Evolutionary conservation across 2,329 filamentous ascomycete species (phyloP).

Genomic region (Calonectria crousiana): DNA sequence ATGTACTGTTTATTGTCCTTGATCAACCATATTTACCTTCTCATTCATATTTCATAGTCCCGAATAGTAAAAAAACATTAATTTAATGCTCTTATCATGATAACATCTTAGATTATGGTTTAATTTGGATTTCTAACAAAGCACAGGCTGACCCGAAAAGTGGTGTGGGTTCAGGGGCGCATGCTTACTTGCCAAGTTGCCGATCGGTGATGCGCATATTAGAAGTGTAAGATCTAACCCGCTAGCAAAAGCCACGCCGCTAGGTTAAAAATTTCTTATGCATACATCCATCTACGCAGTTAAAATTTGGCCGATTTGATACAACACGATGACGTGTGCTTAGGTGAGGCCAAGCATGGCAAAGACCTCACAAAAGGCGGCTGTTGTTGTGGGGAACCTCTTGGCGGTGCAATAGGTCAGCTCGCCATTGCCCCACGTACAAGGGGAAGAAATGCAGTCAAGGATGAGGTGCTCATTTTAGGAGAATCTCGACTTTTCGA

Average conservation of each 20-base stretch:
- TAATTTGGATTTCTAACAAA: neutral
- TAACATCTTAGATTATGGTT: neutral
- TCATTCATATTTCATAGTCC: neutral
- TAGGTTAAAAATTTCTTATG: neutral
- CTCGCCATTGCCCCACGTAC: neutral
- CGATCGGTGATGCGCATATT: neutral
- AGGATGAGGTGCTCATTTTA: neutral
- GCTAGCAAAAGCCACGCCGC: neutral
- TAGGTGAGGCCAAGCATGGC: neutral
- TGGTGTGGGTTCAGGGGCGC: neutral
- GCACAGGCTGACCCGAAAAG: neutral
- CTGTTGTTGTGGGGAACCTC: neutral
- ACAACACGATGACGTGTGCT: neutral
- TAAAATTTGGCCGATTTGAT: neutral
- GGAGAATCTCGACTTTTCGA: neutral
- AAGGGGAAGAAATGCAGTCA: neutral
- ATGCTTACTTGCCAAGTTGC: neutral
- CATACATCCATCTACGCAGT: too few relatives aligned
- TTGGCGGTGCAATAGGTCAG: neutral
- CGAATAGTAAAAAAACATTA: neutral
- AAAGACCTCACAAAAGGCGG: neutral
- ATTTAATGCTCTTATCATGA: neutral
- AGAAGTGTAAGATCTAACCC: neutral
- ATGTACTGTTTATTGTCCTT: neutral
- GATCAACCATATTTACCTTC: neutral